Evolutionary conservation across 176 grass and related monocot genomes (phyloP), one percentile per base, ranked within the genome.

Genomic region (Guadua angustifolia): DNA sequence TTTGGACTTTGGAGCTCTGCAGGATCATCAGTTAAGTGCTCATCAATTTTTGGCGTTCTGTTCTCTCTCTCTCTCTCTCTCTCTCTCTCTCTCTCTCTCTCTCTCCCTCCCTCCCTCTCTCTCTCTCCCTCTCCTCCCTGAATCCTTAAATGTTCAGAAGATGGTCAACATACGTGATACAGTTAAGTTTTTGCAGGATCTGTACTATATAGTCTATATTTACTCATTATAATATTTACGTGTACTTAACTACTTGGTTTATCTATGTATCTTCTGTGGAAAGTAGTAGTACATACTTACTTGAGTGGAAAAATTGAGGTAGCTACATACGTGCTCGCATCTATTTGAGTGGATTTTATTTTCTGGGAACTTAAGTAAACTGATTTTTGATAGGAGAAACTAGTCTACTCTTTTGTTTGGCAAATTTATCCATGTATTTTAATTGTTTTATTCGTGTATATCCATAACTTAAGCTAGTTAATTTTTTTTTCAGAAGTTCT

Each of bases 111-210:
- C 21, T 24, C 56, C 15, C 59, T 29, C 59, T 62, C 59, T 29
- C 58, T 62, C 0, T 55, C 53, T 29, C 43, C n/a, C n/a, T n/a
- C n/a, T n/a, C n/a, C n/a, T 52, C 15, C 62, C 46, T 19, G 43
- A 47, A 63, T 74, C 57, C 45, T 79, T 33, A 44, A 65, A 65
- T 65, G 43, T 65, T 79, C 17, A 79, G 59, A 79, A 65, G 44
- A 66, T 51, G 45, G 36, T 79, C 19, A 1, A 38, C 9, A 51
- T 66, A 50, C 29, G 61, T 38, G 61, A 12, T 66, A 51, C 44
- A n/a, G 10, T n/a, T n/a, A n/a, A n/a, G n/a, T 22, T 77, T 66
- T 65, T 66, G 77, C 61, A 79, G 45, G 77, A 66, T 16, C 44
- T 79, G 18, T 32, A 79, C n/a, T n/a, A n/a, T 36, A 36, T 36